Evolutionary conservation across 2,329 filamentous ascomycete species (phyloP), one percentile per base, ranked within the genome.

Genomic region (Fusarium nodosum): DNA sequence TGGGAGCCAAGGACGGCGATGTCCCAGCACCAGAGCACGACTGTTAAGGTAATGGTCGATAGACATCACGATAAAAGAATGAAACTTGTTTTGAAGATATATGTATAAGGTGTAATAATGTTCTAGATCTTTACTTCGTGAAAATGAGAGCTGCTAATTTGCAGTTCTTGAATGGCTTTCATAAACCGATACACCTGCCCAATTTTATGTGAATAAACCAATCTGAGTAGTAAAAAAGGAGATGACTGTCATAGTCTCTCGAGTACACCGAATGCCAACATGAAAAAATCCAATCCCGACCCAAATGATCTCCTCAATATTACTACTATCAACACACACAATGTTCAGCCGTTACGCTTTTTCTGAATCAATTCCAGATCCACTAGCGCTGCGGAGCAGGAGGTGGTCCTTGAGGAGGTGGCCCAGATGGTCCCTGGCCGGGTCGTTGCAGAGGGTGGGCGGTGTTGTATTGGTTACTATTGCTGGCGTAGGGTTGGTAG

Each of bases 11-110:
- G 70, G 89, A 90, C 69, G 90, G 86, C 0, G 86, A 81, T 31
- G 84, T 86, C 7, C 79, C 87, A 57, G 83, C 90, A 75, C 83
- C 92, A 54, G 92, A 94, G 80, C 89, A 94, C 79, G 84, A 93
- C 26, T 95, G 92, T 77, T 93, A 80, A 68, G 13, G 10, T 34
- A 47, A 12, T 54, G 69, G 45, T 11, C 46, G 8, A 46, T 11
- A 15, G 11, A 10, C n/a, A 20, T 50, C 11, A 18, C 20, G 48
- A 38, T 26, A 46, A 20, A 36, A 46, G 12, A 44, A 39, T 26
- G 36, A 31, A 12, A 10, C 28, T 28, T 20, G 18, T 26, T 11
- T 22, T 48, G n/a, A 55, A 18, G 10, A 51, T 33, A 31, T 39
- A 18, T 55, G 41, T 63, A 56, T 64, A 28, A 72, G 68, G 54